Evolutionary conservation across 495 filamentous ascomycete genomes (phyloP).

Genomic region (Staphylotrichum longicolle): DNA sequence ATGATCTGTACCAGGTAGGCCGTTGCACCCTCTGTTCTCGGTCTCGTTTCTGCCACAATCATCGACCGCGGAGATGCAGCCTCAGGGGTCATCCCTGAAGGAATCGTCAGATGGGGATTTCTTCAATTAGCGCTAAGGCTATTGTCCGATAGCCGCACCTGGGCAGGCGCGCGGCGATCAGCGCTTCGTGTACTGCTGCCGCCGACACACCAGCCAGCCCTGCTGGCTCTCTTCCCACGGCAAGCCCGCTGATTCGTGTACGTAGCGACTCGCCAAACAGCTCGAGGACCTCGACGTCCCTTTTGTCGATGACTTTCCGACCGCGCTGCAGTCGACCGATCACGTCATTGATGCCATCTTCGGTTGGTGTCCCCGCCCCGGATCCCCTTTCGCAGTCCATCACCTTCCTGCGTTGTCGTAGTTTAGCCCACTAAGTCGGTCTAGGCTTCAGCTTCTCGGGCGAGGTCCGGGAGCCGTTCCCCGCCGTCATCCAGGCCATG

Average conservation of each 20-base stretch:
- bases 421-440: constrained; percentile 1
- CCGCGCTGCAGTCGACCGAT: constrained; percentile 63
- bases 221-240: constrained; percentile 13
- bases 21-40: background rate
- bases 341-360: constrained; percentile 94
- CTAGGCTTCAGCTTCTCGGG: constrained; percentile 90
- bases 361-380: constrained; percentile 47
- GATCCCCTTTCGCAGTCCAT: constrained; percentile 4
- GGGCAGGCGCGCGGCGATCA: background rate
- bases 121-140: constrained; percentile 9
- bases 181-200: constrained; percentile 27
- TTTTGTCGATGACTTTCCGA: constrained; percentile 76
- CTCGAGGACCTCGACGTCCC: constrained; percentile 77
- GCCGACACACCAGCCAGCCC: constrained; percentile 13
- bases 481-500: constrained; percentile 72
- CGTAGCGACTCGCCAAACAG: constrained; percentile 75
- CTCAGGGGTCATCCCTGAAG: constrained; percentile 4
- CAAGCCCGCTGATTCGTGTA: constrained; percentile 27
- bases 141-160: background rate
- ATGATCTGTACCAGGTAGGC: constrained; percentile 79
- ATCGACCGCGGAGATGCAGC: no score
- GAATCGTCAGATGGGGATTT: background rate
- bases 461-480: constrained; percentile 86
- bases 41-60: background rate
- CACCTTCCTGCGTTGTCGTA: background rate